Conservation (phyloP, 2,329 filamentous ascomycete genomes). For the Stagonosporopsis rhizophila region DNA sequence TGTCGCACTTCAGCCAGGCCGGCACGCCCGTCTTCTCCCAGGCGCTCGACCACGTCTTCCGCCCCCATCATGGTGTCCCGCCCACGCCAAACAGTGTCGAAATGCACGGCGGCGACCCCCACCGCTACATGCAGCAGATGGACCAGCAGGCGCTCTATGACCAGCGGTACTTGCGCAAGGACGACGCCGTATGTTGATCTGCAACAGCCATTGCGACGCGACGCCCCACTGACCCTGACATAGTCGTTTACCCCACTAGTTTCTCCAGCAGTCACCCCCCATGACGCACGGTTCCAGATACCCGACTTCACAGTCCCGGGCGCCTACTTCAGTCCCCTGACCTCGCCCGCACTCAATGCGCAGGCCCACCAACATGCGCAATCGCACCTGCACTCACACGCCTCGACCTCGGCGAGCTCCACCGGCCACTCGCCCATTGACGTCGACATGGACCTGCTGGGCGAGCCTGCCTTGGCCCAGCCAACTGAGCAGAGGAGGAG, state of each 20-base stretch:
- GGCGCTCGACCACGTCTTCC: constrained; percentile 54
- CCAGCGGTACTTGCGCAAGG: constrained; percentile 69
- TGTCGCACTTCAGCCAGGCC: constrained; percentile 40
- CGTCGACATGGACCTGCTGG: constrained; percentile 54
- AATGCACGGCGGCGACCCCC: constrained; percentile 66
- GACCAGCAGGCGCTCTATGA: constrained; percentile 70
- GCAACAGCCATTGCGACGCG: neutral
- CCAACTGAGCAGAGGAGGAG: constrained; percentile 53
- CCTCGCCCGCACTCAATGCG: constrained; percentile 79
- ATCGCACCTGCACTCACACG: constrained; percentile 43
- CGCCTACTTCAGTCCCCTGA: constrained; percentile 83
- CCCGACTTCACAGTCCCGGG: constrained; percentile 68
- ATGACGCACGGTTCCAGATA: constrained; percentile 71
- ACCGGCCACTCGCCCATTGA: constrained; percentile 59
- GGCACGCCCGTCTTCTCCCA: constrained; percentile 48
- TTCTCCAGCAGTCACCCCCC: constrained; percentile 82
- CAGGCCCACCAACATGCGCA: constrained; percentile 58
- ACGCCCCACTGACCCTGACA: constrained; percentile 50
- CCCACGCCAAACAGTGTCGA: constrained; percentile 84
- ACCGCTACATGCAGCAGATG: constrained; percentile 61
- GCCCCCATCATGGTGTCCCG: constrained; percentile 69
- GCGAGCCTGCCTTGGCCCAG: constrained; percentile 43
- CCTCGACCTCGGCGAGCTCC: constrained; percentile 58
- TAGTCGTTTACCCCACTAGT: constrained; percentile 82
- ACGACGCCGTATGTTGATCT: constrained; percentile 66